Conservation (phyloP, 1,284 basidiomycete species). For the Tylopilus orsonianus region DNA sequence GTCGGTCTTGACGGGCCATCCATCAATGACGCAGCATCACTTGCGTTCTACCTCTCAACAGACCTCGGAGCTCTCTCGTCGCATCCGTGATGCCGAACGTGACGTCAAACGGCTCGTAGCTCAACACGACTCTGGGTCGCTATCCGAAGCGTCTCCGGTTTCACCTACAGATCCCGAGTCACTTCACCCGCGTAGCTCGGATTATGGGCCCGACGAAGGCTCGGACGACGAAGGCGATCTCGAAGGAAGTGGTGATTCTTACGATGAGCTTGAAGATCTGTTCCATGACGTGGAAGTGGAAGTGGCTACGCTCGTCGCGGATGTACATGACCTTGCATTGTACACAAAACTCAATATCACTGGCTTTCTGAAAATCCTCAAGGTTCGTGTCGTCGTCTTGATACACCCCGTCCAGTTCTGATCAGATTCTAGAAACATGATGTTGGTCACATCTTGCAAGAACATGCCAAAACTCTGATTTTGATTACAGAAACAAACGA, state of each 20-base stretch:
- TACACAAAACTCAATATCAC: conserved; percentile 97
- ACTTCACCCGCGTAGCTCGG: conserved; percentile 48
- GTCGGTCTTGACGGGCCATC: conserved; percentile 36
- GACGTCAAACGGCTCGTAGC: conserved; percentile 77
- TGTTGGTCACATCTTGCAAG: conserved; percentile 40
- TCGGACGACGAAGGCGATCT: conserved; percentile 67
- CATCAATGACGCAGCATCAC: not conserved
- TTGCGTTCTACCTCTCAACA: conserved; percentile 31
- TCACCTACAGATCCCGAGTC: conserved; percentile 51
- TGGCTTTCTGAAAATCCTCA: conserved; percentile 98
- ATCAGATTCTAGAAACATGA: conserved; percentile 69
- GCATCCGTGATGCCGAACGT: conserved; percentile 80
- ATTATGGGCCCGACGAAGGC: conserved; percentile 65
- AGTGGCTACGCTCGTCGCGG: conserved; percentile 93
- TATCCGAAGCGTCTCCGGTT: conserved; percentile 33
- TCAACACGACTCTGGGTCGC: conserved; percentile 45
- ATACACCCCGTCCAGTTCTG: conserved; percentile 2
- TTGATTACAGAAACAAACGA: conserved; percentile 75
- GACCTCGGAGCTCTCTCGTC: conserved; percentile 80
- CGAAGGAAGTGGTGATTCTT: conserved; percentile 64
- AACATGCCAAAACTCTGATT: conserved; percentile 9
- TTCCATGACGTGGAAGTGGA: conserved; percentile 93
- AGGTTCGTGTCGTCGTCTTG: conserved; percentile 47
- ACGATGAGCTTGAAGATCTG: conserved; percentile 82
- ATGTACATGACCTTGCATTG: conserved; percentile 95